Conservation (phyloP, 352 stramenopile genomes). For the Peronospora destructor region DNA sequence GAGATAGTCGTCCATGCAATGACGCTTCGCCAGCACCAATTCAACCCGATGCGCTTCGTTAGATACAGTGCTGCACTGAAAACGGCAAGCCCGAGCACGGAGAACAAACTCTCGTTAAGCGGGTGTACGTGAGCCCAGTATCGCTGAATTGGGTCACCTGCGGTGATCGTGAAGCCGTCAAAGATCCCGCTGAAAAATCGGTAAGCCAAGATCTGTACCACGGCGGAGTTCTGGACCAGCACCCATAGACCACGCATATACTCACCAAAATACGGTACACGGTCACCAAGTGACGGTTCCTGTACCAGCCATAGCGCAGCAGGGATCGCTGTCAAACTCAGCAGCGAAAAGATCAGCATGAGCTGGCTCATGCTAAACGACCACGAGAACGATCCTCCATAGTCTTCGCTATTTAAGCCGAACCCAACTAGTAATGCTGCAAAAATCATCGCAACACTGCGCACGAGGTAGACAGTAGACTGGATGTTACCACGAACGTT, state of each 20-base stretch:
- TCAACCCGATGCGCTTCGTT: slow-evolving; percentile 38
- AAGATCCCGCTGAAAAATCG: slow-evolving; percentile 48
- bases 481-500: slow-evolving; percentile 37
- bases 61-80: slow-evolving; percentile 33
- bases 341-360: slow-evolving; percentile 33
- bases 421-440: slow-evolving; percentile 34
- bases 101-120: slow-evolving; percentile 28
- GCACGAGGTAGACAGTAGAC: slow-evolving; percentile 30
- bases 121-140: slow-evolving; percentile 34
- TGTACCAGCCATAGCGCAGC: slow-evolving; percentile 30
- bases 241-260: slow-evolving; percentile 33
- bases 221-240: slow-evolving; percentile 35
- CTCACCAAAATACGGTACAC: slow-evolving; percentile 13
- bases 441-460: slow-evolving; percentile 30
- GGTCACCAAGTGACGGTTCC: slow-evolving; percentile 24
- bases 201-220: slow-evolving; percentile 48
- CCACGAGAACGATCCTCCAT: slow-evolving; percentile 30
- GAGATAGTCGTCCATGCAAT: slow-evolving; percentile 30
- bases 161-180: slow-evolving; percentile 30
- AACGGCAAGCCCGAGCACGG: slow-evolving; percentile 26
- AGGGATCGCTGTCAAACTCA: slow-evolving; percentile 33
- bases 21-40: slow-evolving; percentile 44
- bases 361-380: slow-evolving; percentile 31
- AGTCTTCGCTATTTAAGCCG: slow-evolving; percentile 33
- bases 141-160: slow-evolving; percentile 28